These are phyloP conservation scores for Flueggea neowawraea DNA, from an alignment of 441 rosid species.

Conservation along the genomic window DNA sequence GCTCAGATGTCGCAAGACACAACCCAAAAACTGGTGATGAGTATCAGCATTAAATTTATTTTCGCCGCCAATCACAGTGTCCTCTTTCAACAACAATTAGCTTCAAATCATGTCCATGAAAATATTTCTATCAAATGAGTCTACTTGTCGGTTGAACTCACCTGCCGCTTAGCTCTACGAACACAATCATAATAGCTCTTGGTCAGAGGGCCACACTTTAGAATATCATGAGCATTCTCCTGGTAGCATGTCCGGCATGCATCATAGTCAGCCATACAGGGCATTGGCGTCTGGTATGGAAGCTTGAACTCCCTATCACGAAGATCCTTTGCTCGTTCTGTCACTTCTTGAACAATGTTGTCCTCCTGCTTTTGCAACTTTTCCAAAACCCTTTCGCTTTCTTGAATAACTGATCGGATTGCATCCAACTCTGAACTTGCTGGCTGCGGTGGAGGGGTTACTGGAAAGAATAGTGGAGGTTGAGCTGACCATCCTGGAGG, in stretches of 20 bases:
- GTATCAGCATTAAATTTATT: constrained; percentile 24
- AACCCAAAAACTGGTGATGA: not conserved
- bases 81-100: constrained; percentile 19
- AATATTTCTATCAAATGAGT: not conserved
- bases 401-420: constrained; percentile 54
- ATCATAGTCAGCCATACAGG: constrained; percentile 65
- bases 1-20: not conserved
- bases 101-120: constrained; percentile 21
- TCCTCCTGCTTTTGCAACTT: constrained; percentile 72
- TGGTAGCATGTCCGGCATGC: constrained; percentile 80
- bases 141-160: constrained; percentile 32
- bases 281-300: constrained; percentile 78
- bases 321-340: constrained; percentile 77
- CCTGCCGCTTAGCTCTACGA: constrained; percentile 55
- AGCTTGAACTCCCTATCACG: constrained; percentile 89
- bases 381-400: constrained; percentile 70
- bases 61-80: constrained; percentile 12
- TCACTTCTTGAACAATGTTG: constrained; percentile 52
- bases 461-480: constrained; percentile 59
- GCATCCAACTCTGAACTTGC: constrained; percentile 58
- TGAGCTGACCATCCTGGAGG: constrained; percentile 53
- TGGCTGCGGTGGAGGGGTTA: constrained; percentile 29
- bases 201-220: constrained; percentile 61
- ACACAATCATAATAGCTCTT: constrained; percentile 67
- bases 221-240: constrained; percentile 47